Evolutionary conservation across 495 filamentous ascomycete genomes (phyloP).

Genomic region (Neurospora sp.): DNA sequence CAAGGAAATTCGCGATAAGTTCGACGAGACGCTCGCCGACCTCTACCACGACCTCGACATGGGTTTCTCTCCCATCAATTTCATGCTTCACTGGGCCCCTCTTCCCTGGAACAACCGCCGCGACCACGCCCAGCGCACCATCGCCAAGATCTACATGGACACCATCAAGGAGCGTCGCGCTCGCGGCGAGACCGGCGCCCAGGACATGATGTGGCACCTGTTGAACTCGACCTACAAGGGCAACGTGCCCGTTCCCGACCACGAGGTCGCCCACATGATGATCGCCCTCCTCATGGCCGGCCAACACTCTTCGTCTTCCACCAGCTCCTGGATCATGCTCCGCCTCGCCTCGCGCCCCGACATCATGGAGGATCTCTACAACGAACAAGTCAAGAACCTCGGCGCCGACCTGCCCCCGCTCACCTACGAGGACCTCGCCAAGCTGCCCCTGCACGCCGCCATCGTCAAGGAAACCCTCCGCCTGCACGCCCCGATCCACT

Average conservation of each 20-base stretch:
- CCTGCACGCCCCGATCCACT: conserved; percentile 72
- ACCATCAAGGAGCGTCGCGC: conserved; percentile 59
- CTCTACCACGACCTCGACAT: conserved; percentile 78
- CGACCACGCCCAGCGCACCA: conserved; percentile 62
- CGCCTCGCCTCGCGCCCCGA: conserved; percentile 64
- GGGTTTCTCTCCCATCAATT: conserved; percentile 77
- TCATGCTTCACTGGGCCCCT: conserved; percentile 79
- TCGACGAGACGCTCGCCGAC: conserved; percentile 62
- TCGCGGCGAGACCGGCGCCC: conserved; percentile 32
- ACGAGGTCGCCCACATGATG: conserved; percentile 85
- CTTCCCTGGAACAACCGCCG: conserved; percentile 73
- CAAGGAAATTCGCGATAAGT: conserved; percentile 64
- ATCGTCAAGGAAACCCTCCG: conserved; percentile 75
- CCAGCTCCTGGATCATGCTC: conserved; percentile 71
- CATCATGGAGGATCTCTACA: conserved; percentile 63
- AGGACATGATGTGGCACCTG: conserved; percentile 77
- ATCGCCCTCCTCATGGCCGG: conserved; percentile 85
- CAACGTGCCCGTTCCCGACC: conserved; percentile 58
- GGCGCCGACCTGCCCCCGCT: conserved; percentile 55
- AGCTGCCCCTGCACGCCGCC: conserved; percentile 57
- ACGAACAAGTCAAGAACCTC: conserved; percentile 57
- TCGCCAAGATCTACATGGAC: conserved; percentile 68
- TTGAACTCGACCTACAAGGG: conserved; percentile 74
- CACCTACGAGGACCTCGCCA: conserved; percentile 54
- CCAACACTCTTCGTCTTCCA: conserved; percentile 78